These are phyloP conservation scores for Yueomyces sp. DNA, from an alignment of 805 yeast species.

Conservation along the genomic window DNA sequence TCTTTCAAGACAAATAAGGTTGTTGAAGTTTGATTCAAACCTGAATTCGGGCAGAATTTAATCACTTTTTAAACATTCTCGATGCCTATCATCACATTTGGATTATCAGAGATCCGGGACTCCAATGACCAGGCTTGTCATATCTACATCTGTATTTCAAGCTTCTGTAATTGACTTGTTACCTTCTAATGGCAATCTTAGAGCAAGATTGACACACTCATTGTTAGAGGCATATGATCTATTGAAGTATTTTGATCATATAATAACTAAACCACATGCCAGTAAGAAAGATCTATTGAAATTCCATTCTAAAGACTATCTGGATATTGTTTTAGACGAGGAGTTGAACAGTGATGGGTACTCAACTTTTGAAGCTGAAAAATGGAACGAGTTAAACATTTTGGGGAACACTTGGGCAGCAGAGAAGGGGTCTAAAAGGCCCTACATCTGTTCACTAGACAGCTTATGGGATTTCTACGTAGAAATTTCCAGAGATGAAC, in stretches of 20 bases:
- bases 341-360: conserved; percentile 8
- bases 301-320: conserved; percentile 37
- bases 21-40: too few species aligned
- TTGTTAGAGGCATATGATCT: conserved; percentile 13
- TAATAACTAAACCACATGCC: conserved; percentile 8
- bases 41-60: too few species aligned
- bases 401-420: conserved; percentile 5
- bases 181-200: conserved; percentile 19
- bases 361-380: conserved; percentile 4
- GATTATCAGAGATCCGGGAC: too few species aligned
- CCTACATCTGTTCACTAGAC: not conserved
- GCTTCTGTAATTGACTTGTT: conserved; percentile 20
- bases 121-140: conserved; percentile 11
- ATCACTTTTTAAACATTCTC: too few species aligned
- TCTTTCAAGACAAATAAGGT: too few species aligned
- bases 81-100: too few species aligned
- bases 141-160: conserved; percentile 18
- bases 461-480: not conserved
- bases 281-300: conserved; percentile 27
- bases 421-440: not conserved
- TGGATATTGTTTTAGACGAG: conserved; percentile 27
- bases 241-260: conserved; percentile 12
- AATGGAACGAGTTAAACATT: conserved; percentile 8
- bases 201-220: conserved; percentile 15
- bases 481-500: not conserved